Evolutionary conservation across 2,329 filamentous ascomycete genomes (phyloP).

Genomic region (Phyllosticta citrichinensis): DNA sequence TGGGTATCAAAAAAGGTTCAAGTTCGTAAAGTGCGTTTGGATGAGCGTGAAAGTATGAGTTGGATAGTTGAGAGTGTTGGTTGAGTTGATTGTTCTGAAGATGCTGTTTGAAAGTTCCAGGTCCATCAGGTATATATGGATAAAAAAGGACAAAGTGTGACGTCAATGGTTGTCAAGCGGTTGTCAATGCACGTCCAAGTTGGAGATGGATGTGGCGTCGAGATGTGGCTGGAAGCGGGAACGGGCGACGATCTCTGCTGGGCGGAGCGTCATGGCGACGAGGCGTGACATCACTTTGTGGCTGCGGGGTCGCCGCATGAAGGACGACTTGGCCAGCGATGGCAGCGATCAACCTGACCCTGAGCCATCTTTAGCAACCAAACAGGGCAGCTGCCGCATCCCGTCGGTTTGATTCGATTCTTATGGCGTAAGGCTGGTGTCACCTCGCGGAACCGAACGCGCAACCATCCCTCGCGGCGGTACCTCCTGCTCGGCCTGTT

Average conservation of each 20-base stretch:
- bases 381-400: neutral
- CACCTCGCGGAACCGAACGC: slow-evolving; percentile 1
- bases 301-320: neutral
- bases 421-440: slow-evolving; percentile 10
- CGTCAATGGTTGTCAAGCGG: neutral
- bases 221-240: slow-evolving; percentile 7
- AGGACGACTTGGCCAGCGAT: neutral
- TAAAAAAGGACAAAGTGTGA: neutral
- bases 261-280: neutral
- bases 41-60: neutral
- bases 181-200: neutral
- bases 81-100: slow-evolving; percentile 5
- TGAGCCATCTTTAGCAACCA: neutral
- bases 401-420: neutral
- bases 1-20: neutral
- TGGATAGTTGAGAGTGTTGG: neutral
- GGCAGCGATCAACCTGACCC: neutral
- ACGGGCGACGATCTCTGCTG: neutral
- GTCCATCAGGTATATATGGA: slow-evolving; percentile 1
- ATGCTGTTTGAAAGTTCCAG: slow-evolving; percentile 1
- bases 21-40: neutral
- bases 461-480: neutral
- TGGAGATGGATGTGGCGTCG: neutral
- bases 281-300: slow-evolving; percentile 5
- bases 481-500: neutral